These are phyloP conservation scores for Geotrichum europaeum DNA, from an alignment of 1,139 yeast species.

Conservation along the genomic window DNA sequence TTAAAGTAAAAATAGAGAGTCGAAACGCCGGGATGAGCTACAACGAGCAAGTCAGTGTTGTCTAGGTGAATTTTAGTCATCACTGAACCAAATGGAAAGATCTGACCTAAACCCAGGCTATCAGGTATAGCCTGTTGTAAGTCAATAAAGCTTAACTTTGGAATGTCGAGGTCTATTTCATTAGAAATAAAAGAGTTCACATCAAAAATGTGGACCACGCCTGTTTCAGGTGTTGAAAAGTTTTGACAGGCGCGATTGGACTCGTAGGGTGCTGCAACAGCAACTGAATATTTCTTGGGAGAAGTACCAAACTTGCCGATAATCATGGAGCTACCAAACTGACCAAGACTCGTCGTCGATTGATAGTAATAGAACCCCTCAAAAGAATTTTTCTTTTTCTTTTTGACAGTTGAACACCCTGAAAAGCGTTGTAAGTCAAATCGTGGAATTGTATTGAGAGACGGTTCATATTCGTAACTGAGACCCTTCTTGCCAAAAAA, in stretches of 20 bases:
- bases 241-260: slow-evolving; percentile 19
- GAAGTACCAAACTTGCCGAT: neutral
- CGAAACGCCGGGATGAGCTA: slow-evolving; percentile 35
- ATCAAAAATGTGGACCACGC: slow-evolving; percentile 10
- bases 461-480: too few species aligned
- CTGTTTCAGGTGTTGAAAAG: slow-evolving; percentile 1
- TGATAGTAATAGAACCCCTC: neutral
- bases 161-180: neutral
- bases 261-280: slow-evolving; percentile 47
- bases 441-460: slow-evolving; percentile 10
- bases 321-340: neutral
- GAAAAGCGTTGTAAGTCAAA: neutral
- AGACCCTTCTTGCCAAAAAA: slow-evolving; percentile 28
- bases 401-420: neutral
- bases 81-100: slow-evolving; percentile 30
- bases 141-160: neutral
- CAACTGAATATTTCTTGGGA: slow-evolving; percentile 29
- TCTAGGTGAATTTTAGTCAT: slow-evolving; percentile 23
- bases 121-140: neutral
- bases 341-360: neutral
- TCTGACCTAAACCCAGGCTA: slow-evolving; percentile 19
- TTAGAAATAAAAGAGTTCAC: neutral
- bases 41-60: slow-evolving; percentile 28
- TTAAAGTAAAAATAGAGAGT: slow-evolving; percentile 29
- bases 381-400: neutral